Base-by-base conservation (phyloP, 306 rosid genomes). In the Rosa lucieae region DNA sequence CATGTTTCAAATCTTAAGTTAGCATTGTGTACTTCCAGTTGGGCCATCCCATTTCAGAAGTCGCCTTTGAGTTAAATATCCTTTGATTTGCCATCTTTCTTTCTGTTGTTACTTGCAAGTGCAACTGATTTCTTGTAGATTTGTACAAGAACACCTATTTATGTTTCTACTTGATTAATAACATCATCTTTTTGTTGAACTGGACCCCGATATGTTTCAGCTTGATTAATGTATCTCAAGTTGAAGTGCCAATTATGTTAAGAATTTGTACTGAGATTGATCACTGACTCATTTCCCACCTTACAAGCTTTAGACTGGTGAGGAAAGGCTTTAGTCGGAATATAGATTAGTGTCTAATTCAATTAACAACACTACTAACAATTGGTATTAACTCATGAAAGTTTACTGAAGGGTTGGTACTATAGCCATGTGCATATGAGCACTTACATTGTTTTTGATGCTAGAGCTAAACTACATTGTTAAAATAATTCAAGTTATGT, bases 141-240 rank as follows among this genome's bases (percentile, higher is more conserved):
- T 73, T 20, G 47, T 61, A 46, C 29, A 69, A 26, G 59, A 44
- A 23, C 29, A 29, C 14, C 35, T 59, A 23, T 2, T 21, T 26
- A 75, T 29, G 71, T 61, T 46, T 76, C 61, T 76, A 18, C 59
- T 43, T 62, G 46, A 59, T 35, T 20, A 76, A 7, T 56, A 58
- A 76, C 32, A 62, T 29, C 48, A 62, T 46, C 35, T 6, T 47
- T 35, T 29, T 46, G 29, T 13, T 56, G 32, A 14, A 63, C 20
- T 43, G 11, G 14, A 5, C 44, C 44, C 12, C 3, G 9, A 17
- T 59, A 26, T 3, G 0, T 10, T 17, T 58, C 56, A 15, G 56
- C 78, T 61, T 23, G 49, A 75, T 14, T 63, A 11, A 18, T 26
- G 56, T 75, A 55, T 21, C 20, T 35, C 12, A 35, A 51, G 15